Evolutionary conservation across 2,329 filamentous ascomycete genomes (phyloP), one percentile per base, ranked within the genome.

Genomic region (Paracorniculantispora psalliotae): DNA sequence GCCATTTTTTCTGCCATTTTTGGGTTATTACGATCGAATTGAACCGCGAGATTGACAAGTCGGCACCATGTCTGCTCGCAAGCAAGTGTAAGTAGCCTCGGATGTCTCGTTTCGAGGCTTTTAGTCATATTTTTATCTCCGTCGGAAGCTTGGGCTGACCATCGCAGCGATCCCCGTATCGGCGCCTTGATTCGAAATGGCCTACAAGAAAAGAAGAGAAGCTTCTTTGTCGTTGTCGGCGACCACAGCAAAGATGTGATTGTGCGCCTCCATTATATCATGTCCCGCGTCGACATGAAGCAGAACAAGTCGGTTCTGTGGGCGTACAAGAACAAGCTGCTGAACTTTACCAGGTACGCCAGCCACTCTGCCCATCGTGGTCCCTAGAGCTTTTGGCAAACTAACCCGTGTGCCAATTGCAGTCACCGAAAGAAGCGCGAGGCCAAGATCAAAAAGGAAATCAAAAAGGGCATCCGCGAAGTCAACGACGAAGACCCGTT

Each of bases 351-450:
- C 33, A 92, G 82, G 83, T 83, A 66, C 55, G 67, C 57, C 47
- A 30, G 28, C 59, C n/a, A 46, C 13, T 10, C 19, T 13, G 21
- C 41, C 21, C 25, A 54, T 54, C 15, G 41, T 23, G 33, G n/a
- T 13, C 9, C 23, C 17, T 13, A 50, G 17, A n/a, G 28, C 13
- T 17, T 39, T 43, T 8, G 26, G 26, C 3, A n/a, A 13, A 48
- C 59, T 61, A 50, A 59, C 23, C 44, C 21, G 6, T 26, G 62
- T n/a, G 61, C 56, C 19, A 44, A 60, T 35, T 43, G n/a, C 54
- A 86, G 91, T 77, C 92, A 99, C 76, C 90, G 94, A 58, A 96
- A 96, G 81, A 99, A 99, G 86, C 89, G 94, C 67, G 94, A 99
- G 75, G 87, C 88, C 69, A 99, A 97, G 80, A 97, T 99, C 74